These are phyloP conservation scores for Periconia sp. DNA, from an alignment of 2,329 filamentous ascomycete species.

Conservation along the genomic window DNA sequence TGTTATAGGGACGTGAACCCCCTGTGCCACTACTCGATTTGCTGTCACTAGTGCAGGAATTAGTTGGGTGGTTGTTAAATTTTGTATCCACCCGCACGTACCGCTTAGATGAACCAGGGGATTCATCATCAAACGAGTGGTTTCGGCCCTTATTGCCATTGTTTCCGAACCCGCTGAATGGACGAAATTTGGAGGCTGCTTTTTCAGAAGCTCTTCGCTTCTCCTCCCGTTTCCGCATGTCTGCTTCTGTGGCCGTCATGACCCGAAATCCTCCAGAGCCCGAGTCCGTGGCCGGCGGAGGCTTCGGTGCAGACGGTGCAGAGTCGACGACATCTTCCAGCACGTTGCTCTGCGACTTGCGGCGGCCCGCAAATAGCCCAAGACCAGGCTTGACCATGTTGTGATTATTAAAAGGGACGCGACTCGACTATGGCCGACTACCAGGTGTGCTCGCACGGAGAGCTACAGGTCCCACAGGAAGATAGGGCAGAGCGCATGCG, in stretches of 20 bases:
- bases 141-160: slow-evolving; percentile 34
- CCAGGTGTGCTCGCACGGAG: slow-evolving; percentile 9
- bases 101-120: slow-evolving; percentile 39
- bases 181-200: slow-evolving; percentile 32
- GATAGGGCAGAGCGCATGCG: slow-evolving; percentile 3
- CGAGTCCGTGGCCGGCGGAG: slow-evolving; percentile 14
- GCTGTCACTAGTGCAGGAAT: slow-evolving; percentile 38
- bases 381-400: slow-evolving; percentile 37
- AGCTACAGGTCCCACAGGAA: slow-evolving; percentile 1
- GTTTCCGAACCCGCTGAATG: slow-evolving; percentile 35
- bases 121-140: slow-evolving; percentile 40
- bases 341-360: slow-evolving; percentile 41
- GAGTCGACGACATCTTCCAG: slow-evolving; percentile 32
- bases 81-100: slow-evolving; percentile 21
- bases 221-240: slow-evolving; percentile 31
- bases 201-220: slow-evolving; percentile 26
- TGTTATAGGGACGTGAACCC: slow-evolving; percentile 37
- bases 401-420: slow-evolving; percentile 3
- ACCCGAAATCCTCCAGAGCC: slow-evolving; percentile 37
- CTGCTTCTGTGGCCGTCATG: slow-evolving; percentile 35
- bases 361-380: slow-evolving; percentile 35
- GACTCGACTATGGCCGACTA: neutral
- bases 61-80: slow-evolving; percentile 23
- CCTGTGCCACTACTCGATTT: slow-evolving; percentile 45
- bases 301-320: slow-evolving; percentile 16